Percentiles rank a stretch among this genome's conserved stretches.
Evolutionary conservation across 2,329 filamentous ascomycete species (phyloP).

Genomic region (Lithohypha guttulata): DNA sequence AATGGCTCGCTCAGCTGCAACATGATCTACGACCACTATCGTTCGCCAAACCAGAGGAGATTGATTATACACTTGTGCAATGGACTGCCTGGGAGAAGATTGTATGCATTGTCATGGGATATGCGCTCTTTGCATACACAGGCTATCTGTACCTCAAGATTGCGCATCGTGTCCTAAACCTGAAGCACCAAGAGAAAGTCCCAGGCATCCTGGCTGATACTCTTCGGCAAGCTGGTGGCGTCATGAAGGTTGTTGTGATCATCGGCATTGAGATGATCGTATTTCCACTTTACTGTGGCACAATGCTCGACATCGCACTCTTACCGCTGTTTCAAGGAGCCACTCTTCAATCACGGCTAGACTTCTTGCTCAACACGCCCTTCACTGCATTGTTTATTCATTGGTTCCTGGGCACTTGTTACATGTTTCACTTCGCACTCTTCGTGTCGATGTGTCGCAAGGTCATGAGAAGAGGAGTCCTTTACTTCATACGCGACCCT

Average conservation of each 20-base stretch:
- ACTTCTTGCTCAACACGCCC: constrained; percentile 68
- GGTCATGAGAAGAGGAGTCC: constrained; percentile 86
- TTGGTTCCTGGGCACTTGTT: constrained; percentile 97
- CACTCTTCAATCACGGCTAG: constrained; percentile 62
- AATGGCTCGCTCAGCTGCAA: constrained; percentile 1
- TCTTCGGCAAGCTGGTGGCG: constrained; percentile 85
- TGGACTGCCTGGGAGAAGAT: constrained; percentile 59
- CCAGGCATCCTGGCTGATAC: constrained; percentile 73
- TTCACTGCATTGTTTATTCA: constrained; percentile 91
- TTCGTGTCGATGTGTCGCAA: constrained; percentile 99
- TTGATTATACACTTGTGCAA: constrained; percentile 49
- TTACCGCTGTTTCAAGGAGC: constrained; percentile 79
- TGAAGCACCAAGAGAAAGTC: constrained; percentile 43
- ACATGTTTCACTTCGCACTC: constrained; percentile 99
- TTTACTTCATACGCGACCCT: constrained; percentile 96
- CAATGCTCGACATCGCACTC: constrained; percentile 78
- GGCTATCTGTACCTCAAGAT: constrained; percentile 71
- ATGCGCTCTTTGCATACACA: constrained; percentile 61
- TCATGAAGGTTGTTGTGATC: constrained; percentile 95
- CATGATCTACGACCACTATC: constrained; percentile 4
- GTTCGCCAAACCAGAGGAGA: constrained; percentile 2
- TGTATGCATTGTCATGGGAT: constrained; percentile 72
- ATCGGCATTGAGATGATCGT: constrained; percentile 99
- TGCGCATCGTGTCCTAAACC: constrained; percentile 55
- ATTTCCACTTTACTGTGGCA: constrained; percentile 89